Evolutionary conservation across 345 rosid genomes (phyloP).

Genomic region (Populus tremula): DNA sequence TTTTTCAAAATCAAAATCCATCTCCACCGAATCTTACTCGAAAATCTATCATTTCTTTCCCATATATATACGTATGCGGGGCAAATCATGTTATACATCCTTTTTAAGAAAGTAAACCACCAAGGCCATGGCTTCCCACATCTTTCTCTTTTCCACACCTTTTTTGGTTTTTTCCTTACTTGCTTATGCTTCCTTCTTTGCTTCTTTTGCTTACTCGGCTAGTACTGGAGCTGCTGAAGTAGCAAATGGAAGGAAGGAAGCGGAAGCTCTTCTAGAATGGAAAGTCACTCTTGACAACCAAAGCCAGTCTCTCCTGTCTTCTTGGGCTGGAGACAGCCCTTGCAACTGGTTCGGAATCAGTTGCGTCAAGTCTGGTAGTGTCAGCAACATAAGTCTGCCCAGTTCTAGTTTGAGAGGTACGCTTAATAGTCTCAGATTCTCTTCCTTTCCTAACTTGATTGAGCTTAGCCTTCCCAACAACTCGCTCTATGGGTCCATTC

Average conservation of each 20-base stretch:
- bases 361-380: conserved; percentile 1
- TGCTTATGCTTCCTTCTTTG: background rate
- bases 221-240: background rate
- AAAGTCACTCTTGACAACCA: conserved; percentile 14
- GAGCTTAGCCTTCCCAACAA: background rate
- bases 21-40: no score
- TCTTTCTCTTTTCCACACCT: background rate
- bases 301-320: conserved; percentile 3
- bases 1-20: no score
- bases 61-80: background rate
- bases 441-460: conserved; percentile 10
- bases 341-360: conserved; percentile 16
- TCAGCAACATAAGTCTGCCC: conserved; percentile 13
- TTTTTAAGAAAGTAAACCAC: background rate
- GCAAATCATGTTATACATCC: no score
- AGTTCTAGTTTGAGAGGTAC: no score
- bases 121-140: background rate
- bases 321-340: conserved; percentile 11
- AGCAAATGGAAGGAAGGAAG: background rate
- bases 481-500: conserved; percentile 19
- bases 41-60: no score
- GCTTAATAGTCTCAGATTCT: conserved; percentile 15
- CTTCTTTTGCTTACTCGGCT: conserved; percentile 2
- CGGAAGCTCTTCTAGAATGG: conserved; percentile 23
- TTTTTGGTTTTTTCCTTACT: background rate